Evolutionary conservation across 2,329 filamentous ascomycete genomes (phyloP), one percentile per base, ranked within the genome.

Genomic region (Ciborinia camelliae): DNA sequence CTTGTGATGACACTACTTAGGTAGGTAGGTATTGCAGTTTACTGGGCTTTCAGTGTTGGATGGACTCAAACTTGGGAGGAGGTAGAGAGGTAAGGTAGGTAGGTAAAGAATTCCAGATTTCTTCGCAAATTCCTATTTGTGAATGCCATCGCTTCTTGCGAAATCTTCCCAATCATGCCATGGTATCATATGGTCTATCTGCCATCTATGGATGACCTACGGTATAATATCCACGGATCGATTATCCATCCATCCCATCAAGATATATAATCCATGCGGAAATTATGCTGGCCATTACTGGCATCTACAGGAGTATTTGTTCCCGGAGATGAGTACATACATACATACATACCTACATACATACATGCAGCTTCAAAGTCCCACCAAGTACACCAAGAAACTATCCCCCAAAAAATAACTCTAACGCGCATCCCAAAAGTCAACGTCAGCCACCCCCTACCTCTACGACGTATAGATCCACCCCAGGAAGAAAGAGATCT

Each of bases 401-500:
- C 9, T 15, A n/a, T 39, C 12, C n/a, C n/a, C 6, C 47, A 26
- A 7, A 35, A 26, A 47, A 35, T 37, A 59, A 59, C 55, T n/a
- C 18, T 59, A 59, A 35, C 18, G 30, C 15, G 26, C 23, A 23
- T 59, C n/a, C 41, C 41, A 14, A n/a, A n/a, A 45, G 8, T 26
- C 55, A 47, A 4, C n/a, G 20, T 47, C 43, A 47, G 55, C 55
- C 41, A 18, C 43, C 32, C n/a, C n/a, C 55, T 30, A 18, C 43
- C 4, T 26, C 12, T 18, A 35, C 28, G 18, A 41, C 2, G 41
- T 47, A n/a, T 26, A 41, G 41, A 58, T 47, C 55, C 35, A 41
- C 55, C 47, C 41, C 32, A 58, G 30, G 41, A 47, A 58, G 28
- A 26, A 47, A 32, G 14, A 18, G 39, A 45, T 58, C 54, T 58